Conservation (phyloP, 2,329 filamentous ascomycete genomes). For the Pseudogymnoascus destructans region DNA sequence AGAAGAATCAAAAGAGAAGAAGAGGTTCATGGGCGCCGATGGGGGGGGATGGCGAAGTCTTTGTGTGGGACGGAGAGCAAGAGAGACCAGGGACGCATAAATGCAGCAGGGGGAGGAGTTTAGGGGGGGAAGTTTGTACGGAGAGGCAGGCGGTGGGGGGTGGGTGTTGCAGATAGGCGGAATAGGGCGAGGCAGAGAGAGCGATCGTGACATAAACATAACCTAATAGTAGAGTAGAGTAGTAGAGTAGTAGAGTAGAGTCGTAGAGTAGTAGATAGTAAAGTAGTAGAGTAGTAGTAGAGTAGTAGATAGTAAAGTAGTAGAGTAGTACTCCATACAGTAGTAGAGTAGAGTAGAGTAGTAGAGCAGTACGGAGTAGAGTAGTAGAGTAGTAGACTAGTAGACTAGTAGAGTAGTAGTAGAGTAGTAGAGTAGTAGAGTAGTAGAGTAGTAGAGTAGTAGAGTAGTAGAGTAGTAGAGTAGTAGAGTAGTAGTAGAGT, state of each 20-base stretch:
- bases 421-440: background rate
- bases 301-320: background rate
- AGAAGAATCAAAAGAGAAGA: slow-evolving; percentile 13
- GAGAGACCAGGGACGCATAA: slow-evolving; percentile 13
- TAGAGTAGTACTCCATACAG: background rate
- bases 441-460: background rate
- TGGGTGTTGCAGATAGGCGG: background rate
- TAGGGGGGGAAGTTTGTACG: background rate
- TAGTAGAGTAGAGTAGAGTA: background rate
- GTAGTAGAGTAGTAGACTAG: background rate
- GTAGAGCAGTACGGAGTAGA: no score
- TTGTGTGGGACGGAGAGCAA: slow-evolving; percentile 15
- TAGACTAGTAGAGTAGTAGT: background rate
- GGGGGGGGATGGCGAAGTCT: slow-evolving; percentile 15
- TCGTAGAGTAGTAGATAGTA: no score
- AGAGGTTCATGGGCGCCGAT: slow-evolving; percentile 15
- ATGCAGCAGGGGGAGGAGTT: slow-evolving; percentile 9
- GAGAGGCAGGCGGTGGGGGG: background rate
- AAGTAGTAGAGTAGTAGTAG: no score
- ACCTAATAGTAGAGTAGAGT: background rate
- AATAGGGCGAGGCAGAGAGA: slow-evolving; percentile 1
- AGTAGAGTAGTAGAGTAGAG: background rate
- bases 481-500: background rate
- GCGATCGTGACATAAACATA: background rate
- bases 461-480: background rate